These are phyloP conservation scores for Termitomyces heimii DNA, from an alignment of 768 basidiomycete genomes.

Conservation along the genomic window DNA sequence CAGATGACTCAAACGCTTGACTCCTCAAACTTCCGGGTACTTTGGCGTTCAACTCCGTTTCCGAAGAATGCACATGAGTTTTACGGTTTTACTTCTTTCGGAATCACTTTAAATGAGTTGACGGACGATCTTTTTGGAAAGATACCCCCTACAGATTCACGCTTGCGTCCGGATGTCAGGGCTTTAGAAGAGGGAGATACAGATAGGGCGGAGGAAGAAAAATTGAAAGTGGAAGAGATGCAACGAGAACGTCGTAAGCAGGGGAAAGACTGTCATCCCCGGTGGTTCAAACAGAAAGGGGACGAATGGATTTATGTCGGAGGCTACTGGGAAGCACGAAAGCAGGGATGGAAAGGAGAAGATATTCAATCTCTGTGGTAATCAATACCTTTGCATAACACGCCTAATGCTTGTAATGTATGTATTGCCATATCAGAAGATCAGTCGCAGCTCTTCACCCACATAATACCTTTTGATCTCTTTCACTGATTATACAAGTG, in stretches of 20 bases:
- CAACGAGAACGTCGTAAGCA: conserved; percentile 67
- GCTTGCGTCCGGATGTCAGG: conserved; percentile 74
- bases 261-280: conserved; percentile 54
- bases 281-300: conserved; percentile 69
- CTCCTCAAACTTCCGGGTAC: conserved; percentile 60
- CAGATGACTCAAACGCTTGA: conserved; percentile 66
- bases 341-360: conserved; percentile 54
- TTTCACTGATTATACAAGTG: not conserved
- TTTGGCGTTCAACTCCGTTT: conserved; percentile 76
- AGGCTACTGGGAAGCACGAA: conserved; percentile 79
- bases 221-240: conserved; percentile 64
- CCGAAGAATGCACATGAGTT: conserved; percentile 64
- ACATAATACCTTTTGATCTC: not conserved
- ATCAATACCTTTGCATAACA: conserved; percentile 13
- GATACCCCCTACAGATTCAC: conserved; percentile 78
- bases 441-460: not conserved
- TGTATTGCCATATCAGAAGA: not conserved
- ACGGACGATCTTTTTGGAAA: conserved; percentile 56
- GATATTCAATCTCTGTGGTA: conserved; percentile 58
- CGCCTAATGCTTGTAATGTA: not conserved
- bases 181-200: conserved; percentile 76
- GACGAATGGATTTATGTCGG: conserved; percentile 76
- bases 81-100: conserved; percentile 81
- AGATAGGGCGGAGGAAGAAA: conserved; percentile 67
- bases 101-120: conserved; percentile 78